phyloP scores from a whole-genome alignment of 2,329 filamentous ascomycete species.

The Akanthomyces dipterigenus region DNA sequence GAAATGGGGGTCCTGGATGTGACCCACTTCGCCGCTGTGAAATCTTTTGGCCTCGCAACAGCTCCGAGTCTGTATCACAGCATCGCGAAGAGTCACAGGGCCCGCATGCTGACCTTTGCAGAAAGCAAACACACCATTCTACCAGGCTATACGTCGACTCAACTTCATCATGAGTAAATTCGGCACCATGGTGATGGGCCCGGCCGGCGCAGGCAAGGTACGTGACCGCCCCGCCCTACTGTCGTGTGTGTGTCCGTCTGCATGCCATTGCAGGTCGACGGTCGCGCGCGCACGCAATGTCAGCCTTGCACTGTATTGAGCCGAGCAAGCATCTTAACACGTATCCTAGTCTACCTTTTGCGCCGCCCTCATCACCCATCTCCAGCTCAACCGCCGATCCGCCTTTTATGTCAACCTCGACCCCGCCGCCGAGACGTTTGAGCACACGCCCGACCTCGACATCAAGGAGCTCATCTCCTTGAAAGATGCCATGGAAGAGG shows the following conservation, averaged over 20 bases:
- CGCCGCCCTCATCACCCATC: slow-evolving; percentile 84
- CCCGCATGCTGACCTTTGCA: neutral
- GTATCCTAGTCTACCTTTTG: slow-evolving; percentile 76
- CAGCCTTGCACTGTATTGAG: neutral
- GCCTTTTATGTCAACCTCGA: slow-evolving; percentile 98
- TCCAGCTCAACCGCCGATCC: slow-evolving; percentile 83
- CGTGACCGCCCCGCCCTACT: neutral
- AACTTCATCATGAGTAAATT: slow-evolving; percentile 74
- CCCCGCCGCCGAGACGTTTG: slow-evolving; percentile 87
- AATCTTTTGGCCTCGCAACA: neutral
- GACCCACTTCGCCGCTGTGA: neutral
- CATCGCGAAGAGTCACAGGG: neutral
- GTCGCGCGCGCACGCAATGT: neutral
- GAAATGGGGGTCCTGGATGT: neutral
- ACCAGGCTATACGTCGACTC: too few relatives aligned
- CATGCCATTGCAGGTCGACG: neutral
- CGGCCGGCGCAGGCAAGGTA: slow-evolving; percentile 89
- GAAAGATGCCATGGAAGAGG: slow-evolving; percentile 94
- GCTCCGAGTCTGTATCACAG: neutral
- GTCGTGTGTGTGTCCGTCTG: neutral
- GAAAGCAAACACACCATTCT: neutral
- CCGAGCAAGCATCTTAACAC: neutral
- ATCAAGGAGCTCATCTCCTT: slow-evolving; percentile 93
- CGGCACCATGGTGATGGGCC: slow-evolving; percentile 91
- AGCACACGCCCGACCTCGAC: slow-evolving; percentile 85